Evolutionary conservation across 768 basidiomycete genomes (phyloP), one percentile per base, ranked within the genome.

Genomic region (Pleurotus pulmonarius): DNA sequence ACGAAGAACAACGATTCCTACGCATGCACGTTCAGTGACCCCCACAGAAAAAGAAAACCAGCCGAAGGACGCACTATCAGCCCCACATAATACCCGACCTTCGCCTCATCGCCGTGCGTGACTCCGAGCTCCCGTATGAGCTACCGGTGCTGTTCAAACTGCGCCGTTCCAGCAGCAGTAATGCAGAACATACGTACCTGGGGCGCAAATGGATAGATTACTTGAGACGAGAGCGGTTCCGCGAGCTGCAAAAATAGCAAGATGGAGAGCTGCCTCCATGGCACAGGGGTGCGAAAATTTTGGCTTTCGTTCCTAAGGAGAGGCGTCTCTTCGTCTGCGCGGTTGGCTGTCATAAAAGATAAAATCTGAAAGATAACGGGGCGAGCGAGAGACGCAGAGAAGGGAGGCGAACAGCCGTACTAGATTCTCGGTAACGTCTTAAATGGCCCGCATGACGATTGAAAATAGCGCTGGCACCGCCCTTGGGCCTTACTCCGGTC

Each of bases 81-180:
- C n/a, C 88, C 89, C 48, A 88, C 88, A 70, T 89, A 90, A 65
- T 88, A 85, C 44, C 87, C 88, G 9, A 92, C 86, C 58, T 78
- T 75, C 3, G 80, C 80, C 64, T 90, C 86, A 64, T 88, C 80
- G 18, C 87, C 88, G 60, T 83, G 70, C 16, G 87, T 87, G 6
- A 89, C 76, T 3, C 85, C 87, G 56, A 87, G 74, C 64, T 83
- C 82, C 18, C 83, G 82, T 55, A 86, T 81, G 20, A 52, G 41
- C 41, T 43, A 43, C n/a, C 18, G 6, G 15, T 3, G 8, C 41
- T 15, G 4, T 15, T n/a, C 15, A n/a, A n/a, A n/a, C n/a, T n/a
- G n/a, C n/a, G 41, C 18, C 4, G 18, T 5, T n/a, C 41, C 40
- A 41, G 40, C 18, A 43, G 26, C 29, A 29, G 29, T 29, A 29